Evolutionary conservation across 208 protist genomes (phyloP), one percentile per base, ranked within the genome.

Genomic region (Endotrypanum monterogeii): DNA sequence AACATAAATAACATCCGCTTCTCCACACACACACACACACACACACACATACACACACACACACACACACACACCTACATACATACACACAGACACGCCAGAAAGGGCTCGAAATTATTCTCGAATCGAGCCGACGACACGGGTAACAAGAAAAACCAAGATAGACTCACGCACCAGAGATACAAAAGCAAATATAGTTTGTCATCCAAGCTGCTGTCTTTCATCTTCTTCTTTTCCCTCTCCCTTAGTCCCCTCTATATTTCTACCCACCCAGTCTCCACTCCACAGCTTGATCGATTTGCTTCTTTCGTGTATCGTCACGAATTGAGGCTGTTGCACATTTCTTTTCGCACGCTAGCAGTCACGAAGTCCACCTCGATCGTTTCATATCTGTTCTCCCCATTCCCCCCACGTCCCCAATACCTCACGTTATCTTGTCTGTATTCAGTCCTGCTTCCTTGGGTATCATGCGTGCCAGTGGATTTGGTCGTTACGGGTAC

Each of bases 401-500:
- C 12, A 20, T 20, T 51, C 52, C 35, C 18, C 25, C n/a, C 44
- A 8, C 46, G 8, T 25, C 54, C 44, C 71, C 4, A 16, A 46
- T 5, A 39, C 60, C 25, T 73, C 73, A n/a, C n/a, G n/a, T n/a
- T n/a, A n/a, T n/a, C n/a, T n/a, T n/a, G n/a, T n/a, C n/a, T n/a
- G n/a, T n/a, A n/a, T n/a, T n/a, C n/a, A n/a, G n/a, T n/a, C n/a
- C n/a, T n/a, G n/a, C n/a, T n/a, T n/a, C n/a, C n/a, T n/a, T n/a
- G 28, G 44, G 44, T 41, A 73, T 52, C 20, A 84, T 81, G 76
- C 81, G 76, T 48, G 69, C 76, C 52, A 67, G 80, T 14, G 58
- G 60, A 6, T 85, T 82, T 63, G 82, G 77, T 3, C 77, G 82
- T 16, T 63, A 57, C 28, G 69, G 73, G 11, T 71, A 73, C 32